These are phyloP conservation scores for Carex kokanica DNA, from an alignment of 176 grass and related monocot genomes.

Conservation along the genomic window DNA sequence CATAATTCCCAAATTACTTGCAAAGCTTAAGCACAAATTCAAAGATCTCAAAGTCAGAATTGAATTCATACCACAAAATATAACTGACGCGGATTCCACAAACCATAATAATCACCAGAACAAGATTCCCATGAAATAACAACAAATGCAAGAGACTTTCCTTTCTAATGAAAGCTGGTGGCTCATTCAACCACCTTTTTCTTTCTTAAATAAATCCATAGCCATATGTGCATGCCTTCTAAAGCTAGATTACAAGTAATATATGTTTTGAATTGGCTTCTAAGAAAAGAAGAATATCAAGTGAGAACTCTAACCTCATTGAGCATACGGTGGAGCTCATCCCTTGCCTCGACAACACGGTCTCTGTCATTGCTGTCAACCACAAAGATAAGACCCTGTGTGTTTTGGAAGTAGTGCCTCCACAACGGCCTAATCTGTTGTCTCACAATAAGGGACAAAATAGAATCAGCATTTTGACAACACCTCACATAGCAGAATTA, in stretches of 20 bases:
- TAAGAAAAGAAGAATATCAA: neutral
- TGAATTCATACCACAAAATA: neutral
- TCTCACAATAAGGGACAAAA: neutral
- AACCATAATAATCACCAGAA: neutral
- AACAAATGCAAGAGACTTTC: neutral
- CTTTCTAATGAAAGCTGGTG: neutral
- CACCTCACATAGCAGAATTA: neutral
- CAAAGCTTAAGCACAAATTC: neutral
- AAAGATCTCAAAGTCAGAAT: neutral
- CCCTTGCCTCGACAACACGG: conserved; percentile 28
- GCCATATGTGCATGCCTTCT: neutral
- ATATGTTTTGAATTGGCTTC: neutral
- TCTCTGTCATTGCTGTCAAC: conserved; percentile 31
- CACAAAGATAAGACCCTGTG: conserved; percentile 31
- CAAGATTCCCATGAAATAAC: conserved; percentile 2
- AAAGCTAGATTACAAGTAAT: neutral
- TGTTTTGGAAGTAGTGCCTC: conserved; percentile 34
- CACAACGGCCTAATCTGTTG: conserved; percentile 30
- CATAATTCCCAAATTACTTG: neutral
- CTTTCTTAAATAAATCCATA: neutral
- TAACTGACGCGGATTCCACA: neutral
- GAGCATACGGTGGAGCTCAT: conserved; percentile 32
- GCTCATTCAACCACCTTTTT: neutral
- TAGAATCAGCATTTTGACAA: neutral
- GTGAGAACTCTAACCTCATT: conserved; percentile 9